Base-by-base conservation (phyloP, 257 asterid species). In the Solanum gracilifrons region DNA sequence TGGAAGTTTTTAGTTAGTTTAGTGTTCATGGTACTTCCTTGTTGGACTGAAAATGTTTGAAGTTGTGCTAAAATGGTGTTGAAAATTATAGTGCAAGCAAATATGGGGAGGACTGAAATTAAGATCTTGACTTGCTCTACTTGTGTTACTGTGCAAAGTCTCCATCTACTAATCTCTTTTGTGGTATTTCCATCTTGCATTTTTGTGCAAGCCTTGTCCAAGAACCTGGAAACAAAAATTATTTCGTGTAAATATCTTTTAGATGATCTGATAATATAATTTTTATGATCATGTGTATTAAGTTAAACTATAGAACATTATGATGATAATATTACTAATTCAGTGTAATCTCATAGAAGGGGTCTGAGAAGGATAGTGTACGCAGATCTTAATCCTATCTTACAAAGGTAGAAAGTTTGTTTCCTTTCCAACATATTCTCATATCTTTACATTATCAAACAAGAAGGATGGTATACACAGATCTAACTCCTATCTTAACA, bases 21-120 rank as follows among this genome's bases (percentile, higher is more conserved):
- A 3, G 98, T 97, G 92, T 97, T 85, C 99, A 97, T 97, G 21
- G 94, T 29, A 82, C 94, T 92, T 41, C 96, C 99, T 88, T 97
- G 99, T 87, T 95, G 99, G 89, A 97, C 99, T 39, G 99, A 97
- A 91, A 97, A 97, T 23, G 99, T 97, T 23, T 97, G 99, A 13
- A 97, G 91, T 48, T 97, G 99, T 8, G 99, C 99, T 2, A 97
- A 83, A 16, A 96, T 94, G 23, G 99, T 95, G 91, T 97, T 97
- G 98, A 97, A 97, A 1, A 95, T 83, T 16, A 97, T 97, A 11
- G 99, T 97, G 95, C 98, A 95, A 51, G 97, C 95, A 87, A 97
- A 95, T 77, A 97, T 97, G 4, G 99, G 99, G 5, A 95, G 51
- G 18, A 93, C 91, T 74, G 98, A 90, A 7, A 97, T 91, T 11